Conservation (phyloP, 805 yeast genomes). For the Kazachstania psychrophila region DNA sequence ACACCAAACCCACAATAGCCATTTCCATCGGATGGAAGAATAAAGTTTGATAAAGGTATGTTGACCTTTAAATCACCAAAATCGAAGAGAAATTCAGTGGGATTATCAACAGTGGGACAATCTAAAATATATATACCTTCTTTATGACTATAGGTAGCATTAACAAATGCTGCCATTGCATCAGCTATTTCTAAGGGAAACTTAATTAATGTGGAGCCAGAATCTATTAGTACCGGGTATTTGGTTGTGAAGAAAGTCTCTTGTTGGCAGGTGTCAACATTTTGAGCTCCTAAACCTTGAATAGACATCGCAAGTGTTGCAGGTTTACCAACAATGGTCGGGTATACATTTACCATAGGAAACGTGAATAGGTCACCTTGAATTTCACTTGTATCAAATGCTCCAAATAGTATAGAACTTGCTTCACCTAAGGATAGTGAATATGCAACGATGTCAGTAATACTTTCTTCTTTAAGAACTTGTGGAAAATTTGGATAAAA, state of each 20-base stretch:
- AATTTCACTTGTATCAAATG: constrained; percentile 47
- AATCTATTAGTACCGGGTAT: constrained; percentile 41
- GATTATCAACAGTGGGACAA: constrained; percentile 29
- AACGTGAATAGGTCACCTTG: constrained; percentile 39
- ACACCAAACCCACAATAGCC: constrained; percentile 39
- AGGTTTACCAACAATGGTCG: constrained; percentile 15
- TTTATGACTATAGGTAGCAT: constrained; percentile 31
- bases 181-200: constrained; percentile 33
- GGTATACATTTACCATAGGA: constrained; percentile 40
- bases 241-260: constrained; percentile 18
- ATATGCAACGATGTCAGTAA: constrained; percentile 43
- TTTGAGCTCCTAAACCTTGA: constrained; percentile 30
- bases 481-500: constrained; percentile 55
- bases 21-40: constrained; percentile 21
- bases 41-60: constrained; percentile 37
- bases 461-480: constrained; percentile 43
- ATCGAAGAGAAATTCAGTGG: constrained; percentile 29
- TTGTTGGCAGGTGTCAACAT: constrained; percentile 10
- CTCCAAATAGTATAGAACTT: constrained; percentile 57
- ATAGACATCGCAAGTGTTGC: constrained; percentile 43
- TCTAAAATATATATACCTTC: constrained; percentile 35
- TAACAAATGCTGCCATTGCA: constrained; percentile 23
- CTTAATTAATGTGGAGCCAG: constrained; percentile 47
- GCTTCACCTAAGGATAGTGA: constrained; percentile 42
- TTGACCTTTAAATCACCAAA: constrained; percentile 51